Conservation (phyloP, 2,329 filamentous ascomycete species). For the Hypoxylon sp. region DNA sequence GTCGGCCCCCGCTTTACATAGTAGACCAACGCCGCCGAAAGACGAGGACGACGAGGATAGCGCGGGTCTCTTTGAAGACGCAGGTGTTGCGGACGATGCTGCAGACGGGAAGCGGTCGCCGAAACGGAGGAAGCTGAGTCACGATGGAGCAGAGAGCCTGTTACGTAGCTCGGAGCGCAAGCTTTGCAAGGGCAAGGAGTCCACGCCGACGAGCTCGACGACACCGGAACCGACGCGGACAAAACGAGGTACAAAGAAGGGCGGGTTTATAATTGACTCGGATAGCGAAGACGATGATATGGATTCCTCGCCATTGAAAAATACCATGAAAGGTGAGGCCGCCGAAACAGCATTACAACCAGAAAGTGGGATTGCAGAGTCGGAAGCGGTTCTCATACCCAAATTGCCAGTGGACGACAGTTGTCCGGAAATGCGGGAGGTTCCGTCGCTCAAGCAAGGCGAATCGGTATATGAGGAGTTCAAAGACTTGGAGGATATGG, state of each 20-base stretch:
- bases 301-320: conserved; percentile 25
- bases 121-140: conserved; percentile 59
- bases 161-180: conserved; percentile 6
- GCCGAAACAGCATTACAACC: conserved; percentile 3
- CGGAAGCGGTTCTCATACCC: conserved; percentile 32
- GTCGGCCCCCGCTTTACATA: conserved; percentile 45
- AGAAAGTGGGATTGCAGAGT: conserved; percentile 17
- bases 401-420: conserved; percentile 47
- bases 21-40: conserved; percentile 42
- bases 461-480: conserved; percentile 51
- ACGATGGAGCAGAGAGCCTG: conserved; percentile 32
- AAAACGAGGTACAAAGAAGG: conserved; percentile 53
- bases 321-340: conserved; percentile 9
- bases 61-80: conserved; percentile 54
- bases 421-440: conserved; percentile 42
- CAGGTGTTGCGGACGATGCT: conserved; percentile 50
- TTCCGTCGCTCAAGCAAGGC: conserved; percentile 40
- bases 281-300: conserved; percentile 63
- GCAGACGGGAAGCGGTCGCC: conserved; percentile 47
- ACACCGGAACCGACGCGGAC: conserved; percentile 26
- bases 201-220: conserved; percentile 7
- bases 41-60: conserved; percentile 50
- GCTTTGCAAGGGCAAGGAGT: conserved; percentile 9
- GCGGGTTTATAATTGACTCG: conserved; percentile 79
- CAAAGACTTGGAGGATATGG: conserved; percentile 60